These are phyloP conservation scores for Citrus unshiu DNA, from an alignment of 345 rosid species.

Conservation along the genomic window DNA sequence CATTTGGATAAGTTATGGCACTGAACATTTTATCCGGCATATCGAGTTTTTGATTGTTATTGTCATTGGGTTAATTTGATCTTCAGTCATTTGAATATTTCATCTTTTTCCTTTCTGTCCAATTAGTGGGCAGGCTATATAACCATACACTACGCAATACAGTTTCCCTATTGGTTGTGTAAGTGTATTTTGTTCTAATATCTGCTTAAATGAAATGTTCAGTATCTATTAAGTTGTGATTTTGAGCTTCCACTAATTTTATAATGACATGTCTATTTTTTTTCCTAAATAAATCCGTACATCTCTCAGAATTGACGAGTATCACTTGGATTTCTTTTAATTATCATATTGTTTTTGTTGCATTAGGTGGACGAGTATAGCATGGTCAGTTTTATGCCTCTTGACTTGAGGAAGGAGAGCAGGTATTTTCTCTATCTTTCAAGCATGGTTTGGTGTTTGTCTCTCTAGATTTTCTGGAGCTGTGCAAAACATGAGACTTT, in stretches of 20 bases:
- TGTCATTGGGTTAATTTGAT: neutral
- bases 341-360: neutral
- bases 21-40: neutral
- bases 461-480: neutral
- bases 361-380: conserved; percentile 73
- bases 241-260: neutral
- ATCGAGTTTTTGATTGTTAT: neutral
- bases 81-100: neutral
- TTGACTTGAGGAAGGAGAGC: conserved; percentile 15
- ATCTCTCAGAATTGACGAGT: neutral
- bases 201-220: neutral
- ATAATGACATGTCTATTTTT: neutral
- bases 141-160: neutral
- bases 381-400: conserved; percentile 73
- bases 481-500: neutral
- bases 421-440: conserved; percentile 1
- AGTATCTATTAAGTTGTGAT: neutral
- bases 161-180: neutral
- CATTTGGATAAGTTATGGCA: neutral
- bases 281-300: neutral
- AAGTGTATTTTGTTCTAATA: neutral
- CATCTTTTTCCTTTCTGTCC: neutral
- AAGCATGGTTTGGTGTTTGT: neutral
- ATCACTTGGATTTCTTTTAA: neutral
- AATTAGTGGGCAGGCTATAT: neutral